These are phyloP conservation scores for Daldinia eschscholtzii DNA, from an alignment of 2,329 filamentous ascomycete genomes.

Conservation along the genomic window DNA sequence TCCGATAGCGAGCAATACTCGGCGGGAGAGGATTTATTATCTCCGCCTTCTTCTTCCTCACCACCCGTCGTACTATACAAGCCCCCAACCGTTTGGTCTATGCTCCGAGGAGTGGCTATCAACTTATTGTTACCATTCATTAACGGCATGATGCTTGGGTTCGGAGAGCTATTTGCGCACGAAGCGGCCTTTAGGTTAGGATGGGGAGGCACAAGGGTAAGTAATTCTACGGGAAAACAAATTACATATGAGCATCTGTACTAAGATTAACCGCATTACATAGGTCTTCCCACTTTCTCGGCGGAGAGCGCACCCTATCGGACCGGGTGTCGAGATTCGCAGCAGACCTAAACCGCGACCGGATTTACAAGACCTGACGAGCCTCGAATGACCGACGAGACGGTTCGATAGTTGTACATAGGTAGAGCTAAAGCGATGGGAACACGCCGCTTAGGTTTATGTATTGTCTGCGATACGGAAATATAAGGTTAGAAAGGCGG, in stretches of 20 bases:
- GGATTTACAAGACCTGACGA: conserved; percentile 74
- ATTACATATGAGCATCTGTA: neutral
- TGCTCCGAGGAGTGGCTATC: conserved; percentile 90
- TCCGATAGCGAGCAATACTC: conserved; percentile 89
- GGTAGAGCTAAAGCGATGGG: conserved; percentile 15
- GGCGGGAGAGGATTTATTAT: conserved; percentile 71
- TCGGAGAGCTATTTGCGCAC: conserved; percentile 96
- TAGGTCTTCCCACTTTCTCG: conserved; percentile 71
- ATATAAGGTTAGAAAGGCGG: conserved; percentile 16
- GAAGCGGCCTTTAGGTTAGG: conserved; percentile 93
- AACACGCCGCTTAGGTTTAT: neutral
- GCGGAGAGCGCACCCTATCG: conserved; percentile 75
- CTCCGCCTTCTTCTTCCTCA: conserved; percentile 72
- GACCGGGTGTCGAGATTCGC: conserved; percentile 85
- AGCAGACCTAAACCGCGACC: conserved; percentile 72
- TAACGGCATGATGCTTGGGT: conserved; percentile 98
- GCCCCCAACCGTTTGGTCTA: conserved; percentile 86
- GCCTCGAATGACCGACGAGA: conserved; percentile 36
- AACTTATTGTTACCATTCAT: conserved; percentile 96
- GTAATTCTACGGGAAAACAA: conserved; percentile 42
- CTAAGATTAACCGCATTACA: conserved; percentile 1
- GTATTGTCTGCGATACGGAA: neutral
- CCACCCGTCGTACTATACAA: conserved; percentile 86
- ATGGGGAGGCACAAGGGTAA: conserved; percentile 93
- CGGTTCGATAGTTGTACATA: conserved; percentile 22